Conservation (phyloP, 768 basidiomycete species). For the Kwoniella botswanensis region DNA sequence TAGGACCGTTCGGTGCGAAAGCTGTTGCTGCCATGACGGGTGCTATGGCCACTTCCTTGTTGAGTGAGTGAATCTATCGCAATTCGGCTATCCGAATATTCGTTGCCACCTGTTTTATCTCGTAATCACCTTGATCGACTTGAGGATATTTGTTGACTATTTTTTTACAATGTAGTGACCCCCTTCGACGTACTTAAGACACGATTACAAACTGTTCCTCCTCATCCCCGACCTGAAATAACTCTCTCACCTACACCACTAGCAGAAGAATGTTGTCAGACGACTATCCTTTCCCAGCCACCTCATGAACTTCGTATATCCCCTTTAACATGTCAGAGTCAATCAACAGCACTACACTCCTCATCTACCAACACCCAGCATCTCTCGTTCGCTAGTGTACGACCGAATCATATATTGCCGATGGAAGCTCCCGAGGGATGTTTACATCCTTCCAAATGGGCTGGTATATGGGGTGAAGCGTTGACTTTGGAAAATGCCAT, state of each 20-base stretch:
- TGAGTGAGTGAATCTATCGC: slow-evolving; percentile 43
- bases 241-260: neutral
- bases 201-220: slow-evolving; percentile 78
- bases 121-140: neutral
- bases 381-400: slow-evolving; percentile 30
- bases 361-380: slow-evolving; percentile 12
- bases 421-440: slow-evolving; percentile 49
- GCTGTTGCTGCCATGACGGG: slow-evolving; percentile 55
- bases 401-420: slow-evolving; percentile 27
- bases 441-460: slow-evolving; percentile 55
- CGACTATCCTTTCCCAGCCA: slow-evolving; percentile 43
- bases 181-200: slow-evolving; percentile 99
- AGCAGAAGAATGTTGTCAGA: slow-evolving; percentile 53
- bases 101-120: slow-evolving; percentile 3
- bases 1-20: slow-evolving; percentile 54
- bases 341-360: slow-evolving; percentile 14
- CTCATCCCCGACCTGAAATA: slow-evolving; percentile 31
- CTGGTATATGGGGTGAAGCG: slow-evolving; percentile 57
- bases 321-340: slow-evolving; percentile 37
- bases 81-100: neutral
- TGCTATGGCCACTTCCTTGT: slow-evolving; percentile 49
- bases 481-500: slow-evolving; percentile 50
- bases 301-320: slow-evolving; percentile 7
- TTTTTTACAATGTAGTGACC: slow-evolving; percentile 71
- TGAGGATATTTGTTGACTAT: neutral